Evolutionary conservation across 176 grass and related monocot species (phyloP).

Genomic region (Olyra latifolia): DNA sequence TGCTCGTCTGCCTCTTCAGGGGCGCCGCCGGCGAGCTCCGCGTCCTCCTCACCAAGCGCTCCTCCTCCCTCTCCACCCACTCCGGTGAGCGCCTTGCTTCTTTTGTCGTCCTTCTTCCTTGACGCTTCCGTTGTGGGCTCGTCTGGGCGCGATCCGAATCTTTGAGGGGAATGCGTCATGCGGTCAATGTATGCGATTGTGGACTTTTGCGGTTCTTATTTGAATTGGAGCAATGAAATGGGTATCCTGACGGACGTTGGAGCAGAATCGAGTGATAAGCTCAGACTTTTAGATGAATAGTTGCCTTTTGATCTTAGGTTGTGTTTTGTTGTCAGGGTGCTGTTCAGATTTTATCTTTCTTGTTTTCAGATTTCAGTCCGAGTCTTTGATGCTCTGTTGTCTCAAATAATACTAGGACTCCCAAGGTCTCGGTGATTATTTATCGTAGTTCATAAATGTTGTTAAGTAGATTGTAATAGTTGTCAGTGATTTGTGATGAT

Average conservation of each 20-base stretch:
- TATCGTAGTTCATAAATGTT: not conserved
- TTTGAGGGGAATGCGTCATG: not conserved
- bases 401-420: not conserved
- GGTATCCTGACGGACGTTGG: not conserved
- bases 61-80: conserved; percentile 62
- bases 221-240: not conserved
- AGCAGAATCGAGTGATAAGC: not conserved
- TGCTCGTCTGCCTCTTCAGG: conserved; percentile 67
- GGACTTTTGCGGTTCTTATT: not conserved
- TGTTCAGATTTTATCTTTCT: not conserved
- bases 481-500: not conserved
- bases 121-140: not conserved
- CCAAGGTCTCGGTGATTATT: not conserved
- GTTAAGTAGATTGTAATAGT: not conserved
- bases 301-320: not conserved
- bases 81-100: conserved; percentile 46
- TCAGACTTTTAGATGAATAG: not conserved
- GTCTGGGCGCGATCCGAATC: not conserved
- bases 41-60: conserved; percentile 70
- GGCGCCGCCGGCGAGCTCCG: conserved; percentile 54
- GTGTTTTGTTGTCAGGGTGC: not conserved
- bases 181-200: not conserved
- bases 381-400: not conserved
- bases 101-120: not conserved
- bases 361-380: not conserved